phyloP scores from a whole-genome alignment of 129 eudicot genomes.

The Logfia minima region DNA sequence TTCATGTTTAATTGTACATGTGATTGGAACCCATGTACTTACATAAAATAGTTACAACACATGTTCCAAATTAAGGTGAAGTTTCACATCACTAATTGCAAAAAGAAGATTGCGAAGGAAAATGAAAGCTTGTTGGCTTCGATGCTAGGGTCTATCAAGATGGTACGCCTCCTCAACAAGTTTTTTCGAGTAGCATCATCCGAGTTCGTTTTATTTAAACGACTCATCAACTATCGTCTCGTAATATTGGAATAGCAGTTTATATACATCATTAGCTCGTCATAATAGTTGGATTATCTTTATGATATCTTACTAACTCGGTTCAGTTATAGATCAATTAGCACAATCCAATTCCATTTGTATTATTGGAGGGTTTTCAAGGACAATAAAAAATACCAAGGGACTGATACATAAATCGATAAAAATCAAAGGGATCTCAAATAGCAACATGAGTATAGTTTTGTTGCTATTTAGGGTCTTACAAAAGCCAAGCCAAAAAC shows the following conservation, averaged over 20 bases:
- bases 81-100: background rate
- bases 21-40: background rate
- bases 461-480: slow-evolving; percentile 17
- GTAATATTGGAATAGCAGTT: too few species aligned
- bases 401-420: background rate
- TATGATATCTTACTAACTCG: too few species aligned
- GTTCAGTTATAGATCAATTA: too few species aligned
- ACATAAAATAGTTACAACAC: too few species aligned
- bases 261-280: too few species aligned
- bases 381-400: background rate
- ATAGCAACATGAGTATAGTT: slow-evolving; percentile 17
- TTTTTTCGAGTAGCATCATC: background rate
- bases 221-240: background rate
- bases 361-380: background rate
- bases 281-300: background rate
- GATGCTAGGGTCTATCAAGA: background rate
- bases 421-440: slow-evolving; percentile 6
- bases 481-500: slow-evolving; percentile 29
- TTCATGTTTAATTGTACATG: background rate
- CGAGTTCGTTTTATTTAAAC: too few species aligned
- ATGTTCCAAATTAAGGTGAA: too few species aligned
- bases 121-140: background rate
- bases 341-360: background rate
- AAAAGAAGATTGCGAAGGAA: background rate
- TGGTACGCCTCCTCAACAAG: background rate